phyloP scores from a whole-genome alignment of 148 eudicot genomes.

The Rhododendron ovatum region DNA sequence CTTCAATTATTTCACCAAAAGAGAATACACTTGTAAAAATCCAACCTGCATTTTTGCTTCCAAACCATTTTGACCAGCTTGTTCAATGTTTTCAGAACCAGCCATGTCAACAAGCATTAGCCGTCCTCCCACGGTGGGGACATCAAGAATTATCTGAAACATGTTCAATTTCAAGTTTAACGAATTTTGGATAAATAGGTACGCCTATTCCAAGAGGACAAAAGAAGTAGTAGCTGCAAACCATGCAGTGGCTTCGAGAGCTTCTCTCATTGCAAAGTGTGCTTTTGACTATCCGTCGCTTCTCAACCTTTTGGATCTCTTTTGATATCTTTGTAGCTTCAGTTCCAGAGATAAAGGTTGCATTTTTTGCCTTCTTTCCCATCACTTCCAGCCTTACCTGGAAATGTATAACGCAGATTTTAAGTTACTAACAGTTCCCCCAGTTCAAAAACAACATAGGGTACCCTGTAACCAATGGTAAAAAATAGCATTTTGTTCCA shows the following conservation, averaged over 20 bases:
- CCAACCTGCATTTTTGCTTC: slow-evolving; percentile 87
- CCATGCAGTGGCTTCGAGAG: slow-evolving; percentile 99
- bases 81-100: slow-evolving; percentile 97
- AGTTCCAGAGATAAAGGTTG: slow-evolving; percentile 85
- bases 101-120: slow-evolving; percentile 99
- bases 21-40: neutral
- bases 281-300: slow-evolving; percentile 83
- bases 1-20: neutral
- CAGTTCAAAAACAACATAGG: neutral
- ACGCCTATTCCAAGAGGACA: neutral
- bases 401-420: neutral
- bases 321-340: slow-evolving; percentile 94
- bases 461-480: neutral
- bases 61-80: slow-evolving; percentile 75
- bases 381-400: slow-evolving; percentile 91
- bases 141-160: slow-evolving; percentile 83
- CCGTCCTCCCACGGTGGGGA: slow-evolving; percentile 91
- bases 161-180: neutral
- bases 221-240: slow-evolving; percentile 13
- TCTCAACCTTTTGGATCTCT: slow-evolving; percentile 96
- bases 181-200: neutral
- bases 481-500: neutral
- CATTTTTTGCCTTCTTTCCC: slow-evolving; percentile 97
- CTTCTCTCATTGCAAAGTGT: slow-evolving; percentile 91
- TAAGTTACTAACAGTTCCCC: neutral